Base-by-base conservation (phyloP, 257 asterid species). In the Prunella vulgaris region DNA sequence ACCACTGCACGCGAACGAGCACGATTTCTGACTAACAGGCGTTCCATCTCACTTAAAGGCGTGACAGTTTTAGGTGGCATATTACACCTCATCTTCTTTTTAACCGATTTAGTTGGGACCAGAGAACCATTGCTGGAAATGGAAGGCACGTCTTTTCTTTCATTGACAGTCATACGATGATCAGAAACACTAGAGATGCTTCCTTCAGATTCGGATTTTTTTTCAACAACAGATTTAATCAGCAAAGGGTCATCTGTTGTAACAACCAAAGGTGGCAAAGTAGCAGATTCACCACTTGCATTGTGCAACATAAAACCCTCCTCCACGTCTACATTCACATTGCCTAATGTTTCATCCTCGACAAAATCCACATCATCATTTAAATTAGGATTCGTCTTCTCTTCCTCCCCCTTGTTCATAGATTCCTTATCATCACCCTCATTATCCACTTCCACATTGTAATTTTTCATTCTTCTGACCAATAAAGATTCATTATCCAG, bases 1-100 rank as follows among this genome's bases (percentile, higher is more conserved):
- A 92, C 98, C 96, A 86, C 83, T 79, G 96, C 94, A 73, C 87
- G 94, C 24, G 96, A 92, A 72, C 84, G 92, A 74, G 92, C 92
- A 53, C 87, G 96, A 69, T 87, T 73, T 2, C 81, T 82, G 75
- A 78, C 81, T 53, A 92, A 79, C 79, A 92, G 48, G 38, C 37
- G 76, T 76, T 92, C 85, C 98, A 92, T 87, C 78, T 92, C 88
- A 62, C 48, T 8, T 67, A 87, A 66, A 38, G 74, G 66, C 12
- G 82, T 87, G 22, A 92, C 82, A 42, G 85, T 82, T 80, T 87
- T 92, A 15, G 98, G 98, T 0, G 96, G 98, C 89, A 86, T 87
- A 24, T 87, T 80, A 83, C 89, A 87, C 74, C 84, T 83, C 95
- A 92, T 87, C 81, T 85, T 87, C 89, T 79, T 92, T 71, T 56